phyloP scores from a whole-genome alignment of 1,139 yeast genomes.

The Hansenula anomala region DNA sequence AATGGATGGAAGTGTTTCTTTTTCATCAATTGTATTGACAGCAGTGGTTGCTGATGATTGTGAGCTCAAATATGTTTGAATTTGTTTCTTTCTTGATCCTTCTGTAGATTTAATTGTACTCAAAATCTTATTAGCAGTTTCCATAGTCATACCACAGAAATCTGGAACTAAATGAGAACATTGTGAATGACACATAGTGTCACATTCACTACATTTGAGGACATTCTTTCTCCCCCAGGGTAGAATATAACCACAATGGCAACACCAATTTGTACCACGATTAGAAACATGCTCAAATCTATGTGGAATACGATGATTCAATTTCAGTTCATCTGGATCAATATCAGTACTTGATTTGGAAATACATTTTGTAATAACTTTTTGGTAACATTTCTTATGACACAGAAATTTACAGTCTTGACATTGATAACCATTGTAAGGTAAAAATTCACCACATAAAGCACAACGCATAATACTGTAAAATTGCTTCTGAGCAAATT shows the following conservation, averaged over 20 bases:
- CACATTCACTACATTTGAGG: constrained; percentile 94
- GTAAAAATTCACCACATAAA: constrained; percentile 88
- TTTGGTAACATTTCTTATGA: constrained; percentile 90
- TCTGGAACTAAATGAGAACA: constrained; percentile 96
- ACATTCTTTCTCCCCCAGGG: constrained; percentile 95
- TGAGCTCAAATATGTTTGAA: constrained; percentile 11
- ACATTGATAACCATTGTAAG: constrained; percentile 94
- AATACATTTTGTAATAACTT: constrained; percentile 93
- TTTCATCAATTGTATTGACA: constrained; percentile 12
- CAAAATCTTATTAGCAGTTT: constrained; percentile 86
- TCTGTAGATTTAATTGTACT: constrained; percentile 82
- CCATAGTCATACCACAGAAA: constrained; percentile 98
- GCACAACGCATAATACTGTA: constrained; percentile 97
- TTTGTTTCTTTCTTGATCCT: constrained; percentile 29
- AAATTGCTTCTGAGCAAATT: constrained; percentile 91
- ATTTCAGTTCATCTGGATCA: constrained; percentile 82
- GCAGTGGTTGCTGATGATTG: constrained; percentile 20
- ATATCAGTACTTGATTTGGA: constrained; percentile 83
- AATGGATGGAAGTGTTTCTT: constrained; percentile 19
- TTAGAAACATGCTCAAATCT: constrained; percentile 87
- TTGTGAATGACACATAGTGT: constrained; percentile 86
- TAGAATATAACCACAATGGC: constrained; percentile 94
- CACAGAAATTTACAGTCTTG: constrained; percentile 93
- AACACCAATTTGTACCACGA: constrained; percentile 98
- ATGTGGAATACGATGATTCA: constrained; percentile 95